phyloP scores from a whole-genome alignment of 192 early-diverging fungal species.

The Coemansia sp. region DNA sequence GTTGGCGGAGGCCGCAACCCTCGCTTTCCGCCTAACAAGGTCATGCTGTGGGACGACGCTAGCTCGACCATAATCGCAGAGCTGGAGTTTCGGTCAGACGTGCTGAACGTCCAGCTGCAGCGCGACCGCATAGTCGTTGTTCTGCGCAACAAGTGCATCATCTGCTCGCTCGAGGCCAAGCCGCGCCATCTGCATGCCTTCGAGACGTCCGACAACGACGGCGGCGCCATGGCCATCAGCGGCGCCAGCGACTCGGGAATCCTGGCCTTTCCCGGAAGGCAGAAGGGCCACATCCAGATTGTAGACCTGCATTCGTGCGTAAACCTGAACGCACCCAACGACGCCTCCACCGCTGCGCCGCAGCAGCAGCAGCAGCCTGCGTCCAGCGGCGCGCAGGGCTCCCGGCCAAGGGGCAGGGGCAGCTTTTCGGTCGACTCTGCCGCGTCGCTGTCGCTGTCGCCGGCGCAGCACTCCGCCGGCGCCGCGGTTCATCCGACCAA shows the following conservation, averaged over 20 bases:
- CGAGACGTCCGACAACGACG: slow-evolving; percentile 76
- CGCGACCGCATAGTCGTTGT: slow-evolving; percentile 77
- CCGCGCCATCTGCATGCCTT: slow-evolving; percentile 76
- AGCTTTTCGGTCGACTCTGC: slow-evolving; percentile 39
- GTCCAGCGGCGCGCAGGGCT: slow-evolving; percentile 15
- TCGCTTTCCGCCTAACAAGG: slow-evolving; percentile 80
- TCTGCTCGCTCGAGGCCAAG: slow-evolving; percentile 70
- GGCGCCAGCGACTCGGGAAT: slow-evolving; percentile 64
- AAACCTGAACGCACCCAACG: slow-evolving; percentile 18
- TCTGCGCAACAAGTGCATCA: slow-evolving; percentile 71
- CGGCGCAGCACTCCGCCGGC: slow-evolving; percentile 69
- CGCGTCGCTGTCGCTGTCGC: slow-evolving; percentile 13
- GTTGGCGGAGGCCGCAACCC: slow-evolving; percentile 84
- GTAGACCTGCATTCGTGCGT: slow-evolving; percentile 68
- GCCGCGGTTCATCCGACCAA: slow-evolving; percentile 55
- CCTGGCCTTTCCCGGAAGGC: slow-evolving; percentile 78
- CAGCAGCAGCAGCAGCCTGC: background rate
- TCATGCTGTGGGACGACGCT: slow-evolving; percentile 83
- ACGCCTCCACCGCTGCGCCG: slow-evolving; percentile 2
- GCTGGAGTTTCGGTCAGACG: slow-evolving; percentile 76
- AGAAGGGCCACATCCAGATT: slow-evolving; percentile 82
- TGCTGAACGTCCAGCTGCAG: slow-evolving; percentile 74
- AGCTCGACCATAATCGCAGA: slow-evolving; percentile 67
- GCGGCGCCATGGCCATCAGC: slow-evolving; percentile 69
- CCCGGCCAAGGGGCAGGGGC: slow-evolving; percentile 36